These are phyloP conservation scores for Calonectria hawksworthii DNA, from an alignment of 2,329 filamentous ascomycete genomes.

Conservation along the genomic window DNA sequence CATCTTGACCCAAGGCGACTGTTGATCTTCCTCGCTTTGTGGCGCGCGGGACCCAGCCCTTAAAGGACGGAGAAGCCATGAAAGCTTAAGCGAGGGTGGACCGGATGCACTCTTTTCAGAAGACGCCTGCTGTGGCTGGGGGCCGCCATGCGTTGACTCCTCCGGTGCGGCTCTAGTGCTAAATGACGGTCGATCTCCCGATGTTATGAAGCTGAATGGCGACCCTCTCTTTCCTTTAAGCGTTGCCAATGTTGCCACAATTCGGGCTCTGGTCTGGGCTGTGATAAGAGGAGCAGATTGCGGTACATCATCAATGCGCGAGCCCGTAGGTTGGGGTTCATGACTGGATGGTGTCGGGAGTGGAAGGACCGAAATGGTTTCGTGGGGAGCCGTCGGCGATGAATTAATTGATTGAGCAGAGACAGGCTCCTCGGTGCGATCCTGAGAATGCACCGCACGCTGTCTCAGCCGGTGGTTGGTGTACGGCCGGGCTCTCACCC, in stretches of 20 bases:
- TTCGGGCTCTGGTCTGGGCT: conserved; percentile 20
- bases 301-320: background rate
- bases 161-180: background rate
- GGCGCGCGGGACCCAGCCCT: background rate
- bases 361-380: background rate
- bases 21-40: background rate
- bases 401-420: background rate
- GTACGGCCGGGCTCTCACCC: conserved; percentile 8
- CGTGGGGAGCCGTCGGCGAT: background rate
- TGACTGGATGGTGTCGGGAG: background rate
- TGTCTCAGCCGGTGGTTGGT: conserved; percentile 4
- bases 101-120: background rate
- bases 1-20: conserved; percentile 26
- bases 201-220: conserved; percentile 35
- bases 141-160: background rate
- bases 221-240: conserved; percentile 32
- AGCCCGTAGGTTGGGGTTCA: background rate
- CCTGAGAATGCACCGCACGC: background rate
- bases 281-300: conserved; percentile 7
- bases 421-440: background rate
- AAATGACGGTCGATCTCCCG: conserved; percentile 19
- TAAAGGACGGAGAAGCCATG: conserved; percentile 27
- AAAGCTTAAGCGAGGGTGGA: conserved; percentile 24
- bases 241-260: conserved; percentile 23
- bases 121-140: background rate